A percentile compares a stretch with the other conserved stretches of the same genome.
Conservation (phyloP, 2,329 filamentous ascomycete species). For the Talaromyces albobiverticillius region DNA sequence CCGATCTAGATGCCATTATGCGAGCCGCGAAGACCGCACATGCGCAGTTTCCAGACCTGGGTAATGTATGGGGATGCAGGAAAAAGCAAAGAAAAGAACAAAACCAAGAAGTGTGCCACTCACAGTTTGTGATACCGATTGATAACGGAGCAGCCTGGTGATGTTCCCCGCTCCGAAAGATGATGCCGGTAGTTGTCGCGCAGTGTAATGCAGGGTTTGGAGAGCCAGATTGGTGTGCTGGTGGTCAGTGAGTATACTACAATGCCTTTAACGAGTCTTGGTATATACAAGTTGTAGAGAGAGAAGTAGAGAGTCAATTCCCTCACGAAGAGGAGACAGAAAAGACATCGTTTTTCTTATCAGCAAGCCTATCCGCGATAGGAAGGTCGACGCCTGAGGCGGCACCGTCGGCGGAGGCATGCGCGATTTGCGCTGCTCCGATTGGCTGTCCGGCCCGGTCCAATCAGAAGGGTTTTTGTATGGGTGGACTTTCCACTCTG, state of each 20-base stretch:
- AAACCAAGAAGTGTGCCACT: constrained; percentile 4
- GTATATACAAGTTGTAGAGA: not conserved
- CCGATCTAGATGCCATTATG: constrained; percentile 2
- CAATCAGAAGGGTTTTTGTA: no score
- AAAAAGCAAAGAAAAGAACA: constrained; percentile 8
- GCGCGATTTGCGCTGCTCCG: not conserved
- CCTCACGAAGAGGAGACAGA: not conserved
- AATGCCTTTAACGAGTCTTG: not conserved
- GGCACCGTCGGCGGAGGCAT: no score
- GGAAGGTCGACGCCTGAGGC: no score
- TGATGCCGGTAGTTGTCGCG: not conserved
- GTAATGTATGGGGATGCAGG: constrained; percentile 6
- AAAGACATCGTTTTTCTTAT: not conserved
- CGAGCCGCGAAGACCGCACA: constrained; percentile 7
- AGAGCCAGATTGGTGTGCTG: not conserved
- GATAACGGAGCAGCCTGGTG: constrained; percentile 13
- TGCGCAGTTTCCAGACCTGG: not conserved
- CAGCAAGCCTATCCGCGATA: not conserved
- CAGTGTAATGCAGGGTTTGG: not conserved
- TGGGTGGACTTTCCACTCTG: no score
- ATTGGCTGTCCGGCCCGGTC: not conserved
- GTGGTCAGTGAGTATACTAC: not conserved
- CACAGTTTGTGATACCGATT: constrained; percentile 11
- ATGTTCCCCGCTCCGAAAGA: constrained; percentile 11
- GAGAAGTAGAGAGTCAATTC: not conserved